A percentile compares a stretch with the other conserved stretches of the same genome.
Evolutionary conservation across 495 filamentous ascomycete genomes (phyloP).

Genomic region (Penicillium turbatum): DNA sequence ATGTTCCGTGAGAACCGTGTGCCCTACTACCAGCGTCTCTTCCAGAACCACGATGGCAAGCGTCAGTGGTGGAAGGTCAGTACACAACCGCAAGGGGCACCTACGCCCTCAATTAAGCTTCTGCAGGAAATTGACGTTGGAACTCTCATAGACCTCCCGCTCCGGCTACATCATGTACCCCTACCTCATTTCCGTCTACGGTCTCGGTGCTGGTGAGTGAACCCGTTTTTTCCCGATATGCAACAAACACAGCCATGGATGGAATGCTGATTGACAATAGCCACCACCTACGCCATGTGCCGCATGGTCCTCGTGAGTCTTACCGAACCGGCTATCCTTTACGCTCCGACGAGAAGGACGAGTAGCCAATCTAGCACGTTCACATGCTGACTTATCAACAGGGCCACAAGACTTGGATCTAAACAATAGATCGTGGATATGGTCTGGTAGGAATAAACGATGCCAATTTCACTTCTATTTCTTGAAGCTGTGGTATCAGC

Average conservation of each 20-base stretch:
- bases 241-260: conserved; percentile 15
- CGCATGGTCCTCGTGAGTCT: conserved; percentile 52
- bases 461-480: conserved; percentile 9
- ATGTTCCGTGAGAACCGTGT: conserved; percentile 84
- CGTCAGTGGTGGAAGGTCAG: conserved; percentile 86
- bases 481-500: conserved; percentile 10
- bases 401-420: conserved; percentile 66
- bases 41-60: conserved; percentile 75
- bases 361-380: background rate
- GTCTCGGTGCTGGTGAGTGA: conserved; percentile 44
- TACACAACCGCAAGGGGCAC: conserved; percentile 16
- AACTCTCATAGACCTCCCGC: conserved; percentile 50
- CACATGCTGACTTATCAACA: conserved; percentile 33
- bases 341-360: background rate
- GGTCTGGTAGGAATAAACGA: conserved; percentile 62
- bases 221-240: conserved; percentile 44
- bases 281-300: conserved; percentile 56
- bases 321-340: background rate
- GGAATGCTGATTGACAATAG: conserved; percentile 27
- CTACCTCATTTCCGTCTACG: conserved; percentile 69
- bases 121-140: conserved; percentile 11
- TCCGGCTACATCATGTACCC: conserved; percentile 65
- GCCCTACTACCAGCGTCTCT: conserved; percentile 74
- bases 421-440: conserved; percentile 22
- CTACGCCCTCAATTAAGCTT: background rate